Evolutionary conservation across 306 rosid genomes (phyloP), one percentile per base, ranked within the genome.

Genomic region (Casuarina glauca): DNA sequence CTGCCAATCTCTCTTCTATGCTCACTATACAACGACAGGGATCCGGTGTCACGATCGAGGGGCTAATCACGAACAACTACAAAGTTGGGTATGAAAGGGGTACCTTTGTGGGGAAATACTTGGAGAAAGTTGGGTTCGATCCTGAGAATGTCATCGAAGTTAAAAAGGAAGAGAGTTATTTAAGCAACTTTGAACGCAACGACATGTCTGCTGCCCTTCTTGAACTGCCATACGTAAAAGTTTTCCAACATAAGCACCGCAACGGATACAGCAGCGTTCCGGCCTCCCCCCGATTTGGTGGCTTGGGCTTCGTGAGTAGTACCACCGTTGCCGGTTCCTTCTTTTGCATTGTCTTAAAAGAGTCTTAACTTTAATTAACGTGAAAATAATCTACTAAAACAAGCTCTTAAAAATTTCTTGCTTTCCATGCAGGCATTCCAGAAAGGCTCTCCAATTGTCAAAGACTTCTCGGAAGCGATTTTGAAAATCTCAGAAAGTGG

Each of bases 371-470:
- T 26, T 26, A 26, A 26, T 26, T 26, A 26, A 26, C 32, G 32
- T 26, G 32, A 26, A 26, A 26, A 26, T 26, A 26, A 26, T 26
- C 32, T 26, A 26, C 32, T 26, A 26, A 26, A 26, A 26, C 32
- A 26, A 26, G 32, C 32, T 26, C 32, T 26, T 26, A 1, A 26
- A 0, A 26, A 26, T 26, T 61, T 32, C 9, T 11, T 32, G 9
- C 6, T 13, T 13, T 62, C 69, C 45, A 20, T 76, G 82, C 91
- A 89, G 97, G 78, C 78, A 69, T 89, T 93, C 82, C 90, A 81
- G 77, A 89, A 86, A 81, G 97, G 96, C 70, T 90, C 96, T 2
- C 96, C 96, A 16, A 17, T 93, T 54, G 81, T 73, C 8, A 89
- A 20, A 83, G 94, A 93, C 68, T 53, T 90, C 66, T 89, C 94